A percentile compares a stretch with the other conserved stretches of the same genome.
Evolutionary conservation across 768 basidiomycete species (phyloP).

Genomic region (Harrya chromipes): DNA sequence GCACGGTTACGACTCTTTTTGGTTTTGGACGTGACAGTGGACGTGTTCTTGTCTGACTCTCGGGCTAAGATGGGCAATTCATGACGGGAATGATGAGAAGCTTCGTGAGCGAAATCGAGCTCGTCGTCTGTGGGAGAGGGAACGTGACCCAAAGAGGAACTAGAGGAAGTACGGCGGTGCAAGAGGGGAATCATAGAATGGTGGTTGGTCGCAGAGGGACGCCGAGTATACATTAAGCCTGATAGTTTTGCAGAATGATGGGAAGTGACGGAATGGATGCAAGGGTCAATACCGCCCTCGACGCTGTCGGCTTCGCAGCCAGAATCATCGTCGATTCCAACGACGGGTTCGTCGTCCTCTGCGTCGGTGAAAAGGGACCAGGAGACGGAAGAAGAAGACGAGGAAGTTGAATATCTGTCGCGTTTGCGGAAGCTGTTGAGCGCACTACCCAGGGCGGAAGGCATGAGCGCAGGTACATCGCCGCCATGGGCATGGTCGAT

Average conservation of each 20-base stretch:
- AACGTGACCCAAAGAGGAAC: conserved; percentile 30
- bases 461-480: conserved; percentile 67
- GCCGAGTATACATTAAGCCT: conserved; percentile 61
- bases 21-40: conserved; percentile 36
- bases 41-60: conserved; percentile 24
- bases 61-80: conserved; percentile 33
- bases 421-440: conserved; percentile 44
- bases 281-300: conserved; percentile 39
- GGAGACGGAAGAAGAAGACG: conserved; percentile 64
- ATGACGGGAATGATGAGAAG: conserved; percentile 17
- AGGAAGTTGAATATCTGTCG: conserved; percentile 53
- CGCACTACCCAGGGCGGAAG: conserved; percentile 53
- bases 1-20: conserved; percentile 63
- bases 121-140: conserved; percentile 44
- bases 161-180: conserved; percentile 50
- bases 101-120: conserved; percentile 38
- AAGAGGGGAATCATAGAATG: conserved; percentile 56
- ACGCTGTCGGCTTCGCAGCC: conserved; percentile 28
- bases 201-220: conserved; percentile 70
- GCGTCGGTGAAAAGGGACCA: conserved; percentile 67
- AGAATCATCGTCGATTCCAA: conserved; percentile 35
- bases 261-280: conserved; percentile 41
- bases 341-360: conserved; percentile 45
- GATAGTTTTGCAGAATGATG: conserved; percentile 37
- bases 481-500: conserved; percentile 49